These are phyloP conservation scores for Lathyrus aphaca DNA, from an alignment of 306 rosid genomes.

Conservation along the genomic window DNA sequence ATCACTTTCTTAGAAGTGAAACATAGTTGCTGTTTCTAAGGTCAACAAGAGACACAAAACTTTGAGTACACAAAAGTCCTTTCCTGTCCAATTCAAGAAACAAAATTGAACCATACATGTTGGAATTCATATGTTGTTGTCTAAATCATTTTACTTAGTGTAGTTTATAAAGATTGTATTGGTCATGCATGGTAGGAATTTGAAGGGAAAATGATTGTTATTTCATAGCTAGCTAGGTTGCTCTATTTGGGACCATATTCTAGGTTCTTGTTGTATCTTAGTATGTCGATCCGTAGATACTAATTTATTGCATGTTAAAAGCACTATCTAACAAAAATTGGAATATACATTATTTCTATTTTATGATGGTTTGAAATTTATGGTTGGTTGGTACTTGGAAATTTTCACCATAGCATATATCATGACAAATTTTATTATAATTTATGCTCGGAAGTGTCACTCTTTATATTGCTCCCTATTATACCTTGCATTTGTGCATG, in stretches of 20 bases:
- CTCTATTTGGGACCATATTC: background rate
- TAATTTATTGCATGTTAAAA: conserved; percentile 9
- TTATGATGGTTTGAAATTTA: background rate
- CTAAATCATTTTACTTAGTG: conserved; percentile 1
- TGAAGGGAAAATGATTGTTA: background rate
- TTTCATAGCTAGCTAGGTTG: conserved; percentile 5
- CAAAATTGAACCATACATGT: background rate
- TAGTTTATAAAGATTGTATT: conserved; percentile 5
- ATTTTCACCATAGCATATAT: conserved; percentile 11
- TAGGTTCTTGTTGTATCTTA: background rate
- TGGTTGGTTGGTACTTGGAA: background rate
- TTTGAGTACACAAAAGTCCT: conserved; percentile 6
- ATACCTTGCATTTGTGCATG: too few relatives aligned
- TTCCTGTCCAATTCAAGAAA: conserved; percentile 34
- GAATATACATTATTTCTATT: conserved; percentile 7
- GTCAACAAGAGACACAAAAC: conserved; percentile 27
- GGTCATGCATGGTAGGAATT: conserved; percentile 21
- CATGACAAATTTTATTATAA: too few relatives aligned
- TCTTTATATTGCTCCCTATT: too few relatives aligned
- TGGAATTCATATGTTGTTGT: conserved; percentile 25
- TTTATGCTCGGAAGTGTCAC: too few relatives aligned
- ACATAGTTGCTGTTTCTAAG: conserved; percentile 17
- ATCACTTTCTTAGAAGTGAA: conserved; percentile 35
- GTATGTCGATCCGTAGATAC: background rate
- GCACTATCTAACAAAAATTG: conserved; percentile 6